Conservation (phyloP, 2,329 filamentous ascomycete species). For the Fusarium odoratissimum region DNA sequence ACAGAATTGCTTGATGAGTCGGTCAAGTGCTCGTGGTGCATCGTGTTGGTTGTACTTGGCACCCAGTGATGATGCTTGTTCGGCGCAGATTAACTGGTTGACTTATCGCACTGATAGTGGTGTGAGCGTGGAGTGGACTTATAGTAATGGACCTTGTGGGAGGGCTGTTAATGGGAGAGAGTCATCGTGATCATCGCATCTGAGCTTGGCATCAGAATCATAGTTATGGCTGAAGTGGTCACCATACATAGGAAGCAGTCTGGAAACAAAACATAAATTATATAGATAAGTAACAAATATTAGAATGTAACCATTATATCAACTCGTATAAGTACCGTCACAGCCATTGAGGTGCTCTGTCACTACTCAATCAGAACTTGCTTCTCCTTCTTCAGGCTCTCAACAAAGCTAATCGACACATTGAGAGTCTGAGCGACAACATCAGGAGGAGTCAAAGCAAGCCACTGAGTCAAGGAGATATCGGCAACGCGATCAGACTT, state of each 20-base stretch:
- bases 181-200: not conserved
- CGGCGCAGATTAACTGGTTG: not conserved
- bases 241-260: too few relatives aligned
- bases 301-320: not conserved
- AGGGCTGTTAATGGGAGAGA: not conserved
- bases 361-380: constrained; percentile 59
- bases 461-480: constrained; percentile 75
- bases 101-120: not conserved
- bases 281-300: not conserved
- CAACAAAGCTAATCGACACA: constrained; percentile 66
- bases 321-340: accelerated
- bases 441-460: constrained; percentile 73
- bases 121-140: not conserved
- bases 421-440: constrained; percentile 71
- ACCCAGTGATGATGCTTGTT: not conserved
- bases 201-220: not conserved
- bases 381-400: constrained; percentile 72
- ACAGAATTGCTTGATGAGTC: not conserved
- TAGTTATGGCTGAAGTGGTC: not conserved
- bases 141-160: not conserved
- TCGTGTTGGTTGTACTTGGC: not conserved
- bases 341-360: too few relatives aligned
- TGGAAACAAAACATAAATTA: not conserved
- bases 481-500: constrained; percentile 75
- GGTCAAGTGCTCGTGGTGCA: not conserved